A percentile compares a stretch with the other conserved stretches of the same genome.
Conservation (phyloP, 352 stramenopile genomes). For the Aphanomyces cochlioides region DNA sequence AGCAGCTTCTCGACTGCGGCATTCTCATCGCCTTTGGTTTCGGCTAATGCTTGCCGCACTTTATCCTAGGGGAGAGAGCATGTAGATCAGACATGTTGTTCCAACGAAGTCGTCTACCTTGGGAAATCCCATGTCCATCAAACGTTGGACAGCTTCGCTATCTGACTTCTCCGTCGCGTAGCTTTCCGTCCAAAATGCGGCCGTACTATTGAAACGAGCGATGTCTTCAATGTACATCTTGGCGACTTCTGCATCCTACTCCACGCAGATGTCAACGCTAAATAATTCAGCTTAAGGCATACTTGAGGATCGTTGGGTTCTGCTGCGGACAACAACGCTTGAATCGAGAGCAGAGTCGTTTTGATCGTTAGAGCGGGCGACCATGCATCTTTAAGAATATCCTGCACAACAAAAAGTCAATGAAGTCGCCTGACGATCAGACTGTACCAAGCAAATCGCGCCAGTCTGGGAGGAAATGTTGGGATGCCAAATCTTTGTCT, state of each 20-base stretch:
- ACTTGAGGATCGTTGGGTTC: constrained; percentile 87
- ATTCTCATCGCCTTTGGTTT: constrained; percentile 80
- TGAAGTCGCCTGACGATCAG: too few relatives aligned
- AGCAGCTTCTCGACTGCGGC: constrained; percentile 82
- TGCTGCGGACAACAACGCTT: constrained; percentile 92
- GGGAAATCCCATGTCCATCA: constrained; percentile 86
- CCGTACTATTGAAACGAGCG: constrained; percentile 90
- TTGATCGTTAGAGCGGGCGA: constrained; percentile 96
- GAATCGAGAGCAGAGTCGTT: constrained; percentile 93
- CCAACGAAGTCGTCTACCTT: constrained; percentile 38
- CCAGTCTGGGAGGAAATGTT: constrained; percentile 97
- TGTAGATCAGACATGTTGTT: not conserved
- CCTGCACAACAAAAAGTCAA: constrained; percentile 39
- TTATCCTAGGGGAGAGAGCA: constrained; percentile 45
- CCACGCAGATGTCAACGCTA: not conserved
- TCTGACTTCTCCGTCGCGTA: constrained; percentile 84
- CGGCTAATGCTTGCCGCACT: constrained; percentile 58
- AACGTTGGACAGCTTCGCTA: constrained; percentile 56
- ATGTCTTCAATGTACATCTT: constrained; percentile 94
- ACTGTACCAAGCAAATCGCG: constrained; percentile 90
- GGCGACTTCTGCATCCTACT: constrained; percentile 91
- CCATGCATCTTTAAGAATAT: constrained; percentile 98
- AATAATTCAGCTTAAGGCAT: not conserved
- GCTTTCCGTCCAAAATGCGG: constrained; percentile 94
- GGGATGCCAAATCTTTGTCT: constrained; percentile 96